Base-by-base conservation (phyloP, 192 early-diverging fungal genomes). In the Linnemannia hyalina region DNA sequence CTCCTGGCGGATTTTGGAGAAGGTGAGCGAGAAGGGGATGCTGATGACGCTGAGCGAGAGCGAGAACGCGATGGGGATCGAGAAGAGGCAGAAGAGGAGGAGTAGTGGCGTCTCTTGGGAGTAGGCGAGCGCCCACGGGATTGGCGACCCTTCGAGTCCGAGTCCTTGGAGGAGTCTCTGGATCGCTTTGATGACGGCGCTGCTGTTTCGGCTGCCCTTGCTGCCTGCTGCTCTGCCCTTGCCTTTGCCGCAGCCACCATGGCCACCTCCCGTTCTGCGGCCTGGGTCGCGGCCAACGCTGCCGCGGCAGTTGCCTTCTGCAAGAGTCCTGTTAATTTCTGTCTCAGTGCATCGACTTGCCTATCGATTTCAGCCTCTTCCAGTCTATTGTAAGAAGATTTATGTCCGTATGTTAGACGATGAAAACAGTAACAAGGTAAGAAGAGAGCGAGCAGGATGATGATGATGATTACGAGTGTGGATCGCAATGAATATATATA, bases 311-410 rank as follows among this genome's bases (percentile, higher is more conserved):
- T 85, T 38, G 74, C 75, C 68, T 81, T 79, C 68, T 79, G 79
- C 74, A 91, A 54, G 35, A 78, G 77, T 52, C 26, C 49, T 40
- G 77, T 77, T 72, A 80, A 41, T 32, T 83, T 83, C 70, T 74
- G 63, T 57, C 86, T 83, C 36, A 96, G 82, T 38, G 81, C 89
- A 38, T 90, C 75, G 1, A 98, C 93, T 73, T 92, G 88, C 29
- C 81, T 77, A 69, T 95, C 95, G 42, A 97, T 88, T 26, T 94
- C 93, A 0, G 91, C 94, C 32, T 96, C 95, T 46, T 74, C 41
- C 20, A 93, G 16, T 32, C 92, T 92, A 89, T 7, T 38, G 68
- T 18, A 40, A 68, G 6, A 26, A 36, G 36, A n/a, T 47, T 52
- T 6, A 36, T 68, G 22, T 72, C n/a, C 35, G 47, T 65, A 68